Percentiles rank a stretch among this genome's conserved stretches.
phyloP scores from a whole-genome alignment of 352 stramenopile species.

The Pilasporangium apinafurcum region DNA sequence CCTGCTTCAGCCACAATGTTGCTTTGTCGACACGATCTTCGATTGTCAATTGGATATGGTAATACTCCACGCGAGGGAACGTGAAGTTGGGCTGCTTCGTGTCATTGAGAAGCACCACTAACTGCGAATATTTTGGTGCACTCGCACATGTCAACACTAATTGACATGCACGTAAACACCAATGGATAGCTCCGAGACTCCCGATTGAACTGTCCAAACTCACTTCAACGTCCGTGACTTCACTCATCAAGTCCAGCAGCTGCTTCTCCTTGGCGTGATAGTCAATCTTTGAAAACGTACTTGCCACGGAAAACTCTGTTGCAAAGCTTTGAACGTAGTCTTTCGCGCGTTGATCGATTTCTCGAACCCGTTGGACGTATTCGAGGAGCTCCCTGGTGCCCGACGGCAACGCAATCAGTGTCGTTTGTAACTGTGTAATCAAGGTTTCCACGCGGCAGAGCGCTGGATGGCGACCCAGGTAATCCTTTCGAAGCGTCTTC shows the following conservation, averaged over 20 bases:
- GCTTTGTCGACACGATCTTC: constrained; percentile 58
- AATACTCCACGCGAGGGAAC: constrained; percentile 63
- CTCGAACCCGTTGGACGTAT: constrained; percentile 23
- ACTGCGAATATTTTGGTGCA: constrained; percentile 58
- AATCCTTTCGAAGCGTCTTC: constrained; percentile 35
- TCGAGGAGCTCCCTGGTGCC: constrained; percentile 41
- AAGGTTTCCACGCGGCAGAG: constrained; percentile 46
- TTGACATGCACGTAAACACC: constrained; percentile 65
- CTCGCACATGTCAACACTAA: constrained; percentile 42
- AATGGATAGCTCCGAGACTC: constrained; percentile 63
- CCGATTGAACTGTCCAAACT: constrained; percentile 39
- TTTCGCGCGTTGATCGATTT: constrained; percentile 15
- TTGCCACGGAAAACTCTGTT: constrained; percentile 35
- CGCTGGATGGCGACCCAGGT: constrained; percentile 38
- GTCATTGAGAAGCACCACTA: constrained; percentile 63
- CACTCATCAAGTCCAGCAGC: constrained; percentile 40
- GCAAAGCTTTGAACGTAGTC: constrained; percentile 37
- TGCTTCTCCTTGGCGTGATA: constrained; percentile 28
- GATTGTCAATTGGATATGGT: constrained; percentile 67
- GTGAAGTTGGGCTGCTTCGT: constrained; percentile 31
- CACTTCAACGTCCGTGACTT: constrained; percentile 54
- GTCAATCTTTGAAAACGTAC: constrained; percentile 36
- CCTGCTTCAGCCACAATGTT: constrained; percentile 50
- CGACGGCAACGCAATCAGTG: constrained; percentile 43
- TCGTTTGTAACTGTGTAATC: constrained; percentile 42